phyloP scores from a whole-genome alignment of 1,139 yeast genomes.

The Blastobotrys aristatus region DNA sequence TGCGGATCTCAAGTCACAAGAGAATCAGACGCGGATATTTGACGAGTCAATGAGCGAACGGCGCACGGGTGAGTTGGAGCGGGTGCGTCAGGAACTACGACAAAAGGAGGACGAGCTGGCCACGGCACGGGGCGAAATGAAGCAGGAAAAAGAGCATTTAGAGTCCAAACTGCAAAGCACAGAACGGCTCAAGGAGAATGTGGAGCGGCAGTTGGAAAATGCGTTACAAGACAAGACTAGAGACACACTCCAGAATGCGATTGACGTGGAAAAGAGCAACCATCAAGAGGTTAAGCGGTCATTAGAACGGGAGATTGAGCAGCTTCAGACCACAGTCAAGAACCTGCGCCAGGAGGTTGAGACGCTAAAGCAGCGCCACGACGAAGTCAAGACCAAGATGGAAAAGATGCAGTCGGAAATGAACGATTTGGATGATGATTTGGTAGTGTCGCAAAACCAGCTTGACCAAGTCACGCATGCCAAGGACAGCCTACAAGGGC shows the following conservation, averaged over 20 bases:
- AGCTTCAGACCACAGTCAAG: slow-evolving; percentile 17
- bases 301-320: slow-evolving; percentile 22
- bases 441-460: slow-evolving; percentile 19
- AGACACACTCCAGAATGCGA: slow-evolving; percentile 16
- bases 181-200: slow-evolving; percentile 21
- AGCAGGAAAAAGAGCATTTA: slow-evolving; percentile 18
- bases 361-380: slow-evolving; percentile 17
- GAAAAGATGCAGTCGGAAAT: slow-evolving; percentile 25
- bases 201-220: slow-evolving; percentile 21
- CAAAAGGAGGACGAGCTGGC: slow-evolving; percentile 17
- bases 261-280: slow-evolving; percentile 20
- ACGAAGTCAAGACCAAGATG: slow-evolving; percentile 17
- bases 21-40: slow-evolving; percentile 14
- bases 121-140: slow-evolving; percentile 14
- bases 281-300: slow-evolving; percentile 18
- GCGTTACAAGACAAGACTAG: slow-evolving; percentile 20
- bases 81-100: slow-evolving; percentile 16
- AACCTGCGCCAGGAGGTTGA: slow-evolving; percentile 11
- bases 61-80: slow-evolving; percentile 17
- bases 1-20: slow-evolving; percentile 15
- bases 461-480: slow-evolving; percentile 19
- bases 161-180: slow-evolving; percentile 19
- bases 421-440: slow-evolving; percentile 22
- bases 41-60: slow-evolving; percentile 19
- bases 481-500: slow-evolving; percentile 17